Percentiles rank a stretch among this genome's conserved stretches.
Conservation (phyloP, 305 asterid genomes). For the Stenogyne calaminthoides region DNA sequence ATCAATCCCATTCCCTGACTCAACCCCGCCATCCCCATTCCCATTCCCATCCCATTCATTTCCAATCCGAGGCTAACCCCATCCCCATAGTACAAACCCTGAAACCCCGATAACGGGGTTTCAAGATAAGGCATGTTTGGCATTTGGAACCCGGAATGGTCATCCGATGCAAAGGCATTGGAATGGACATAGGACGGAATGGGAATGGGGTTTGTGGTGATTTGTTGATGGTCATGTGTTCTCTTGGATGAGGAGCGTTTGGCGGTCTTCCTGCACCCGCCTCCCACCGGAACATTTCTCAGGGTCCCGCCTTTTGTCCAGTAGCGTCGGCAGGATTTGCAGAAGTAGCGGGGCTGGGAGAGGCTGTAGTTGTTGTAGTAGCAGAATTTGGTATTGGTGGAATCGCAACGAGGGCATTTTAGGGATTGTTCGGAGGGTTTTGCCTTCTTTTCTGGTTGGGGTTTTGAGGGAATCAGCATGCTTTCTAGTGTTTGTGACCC, state of each 20-base stretch:
- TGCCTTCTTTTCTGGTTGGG: conserved; percentile 63
- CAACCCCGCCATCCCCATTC: conserved; percentile 38
- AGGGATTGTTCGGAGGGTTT: conserved; percentile 59
- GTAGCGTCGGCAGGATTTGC: conserved; percentile 84
- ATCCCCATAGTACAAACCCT: conserved; percentile 39
- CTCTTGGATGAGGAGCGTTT: conserved; percentile 41
- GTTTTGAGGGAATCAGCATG: conserved; percentile 62
- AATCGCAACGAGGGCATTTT: conserved; percentile 86
- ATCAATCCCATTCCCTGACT: conserved; percentile 26
- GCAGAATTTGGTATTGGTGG: conserved; percentile 84
- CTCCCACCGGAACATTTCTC: conserved; percentile 84
- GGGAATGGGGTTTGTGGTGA: conserved; percentile 27
- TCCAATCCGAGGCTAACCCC: conserved; percentile 25
- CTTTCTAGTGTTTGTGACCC: conserved; percentile 71
- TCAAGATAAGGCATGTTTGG: conserved; percentile 37
- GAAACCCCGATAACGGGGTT: conserved; percentile 39
- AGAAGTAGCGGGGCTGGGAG: conserved; percentile 82
- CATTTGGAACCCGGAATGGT: conserved; percentile 31
- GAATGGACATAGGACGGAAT: conserved; percentile 32
- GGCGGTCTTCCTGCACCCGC: conserved; percentile 85
- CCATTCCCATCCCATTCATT: conserved; percentile 17
- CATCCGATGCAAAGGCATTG: conserved; percentile 29
- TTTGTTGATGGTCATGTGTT: conserved; percentile 48
- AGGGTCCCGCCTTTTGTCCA: conserved; percentile 92
- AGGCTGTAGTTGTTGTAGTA: conserved; percentile 93